These are phyloP conservation scores for Auricularia auricula-judae DNA, from an alignment of 768 basidiomycete genomes.

Conservation along the genomic window DNA sequence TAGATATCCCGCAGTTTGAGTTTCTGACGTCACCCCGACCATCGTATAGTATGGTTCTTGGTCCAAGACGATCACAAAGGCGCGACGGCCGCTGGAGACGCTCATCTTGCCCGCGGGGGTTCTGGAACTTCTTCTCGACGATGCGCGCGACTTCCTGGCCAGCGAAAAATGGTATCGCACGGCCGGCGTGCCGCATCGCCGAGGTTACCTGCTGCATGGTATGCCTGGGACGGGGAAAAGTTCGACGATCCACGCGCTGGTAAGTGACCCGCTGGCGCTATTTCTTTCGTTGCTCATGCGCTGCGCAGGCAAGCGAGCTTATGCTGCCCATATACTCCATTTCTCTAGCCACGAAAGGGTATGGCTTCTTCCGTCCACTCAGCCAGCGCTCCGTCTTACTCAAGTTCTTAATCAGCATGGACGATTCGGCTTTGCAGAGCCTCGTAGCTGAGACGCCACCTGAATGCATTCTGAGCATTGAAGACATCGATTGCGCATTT, in stretches of 20 bases:
- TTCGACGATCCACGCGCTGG: constrained; percentile 40
- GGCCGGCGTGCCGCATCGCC: constrained; percentile 45
- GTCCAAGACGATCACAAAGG: constrained; percentile 32
- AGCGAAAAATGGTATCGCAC: constrained; percentile 47
- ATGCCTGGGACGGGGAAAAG: constrained; percentile 57
- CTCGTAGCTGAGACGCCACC: constrained; percentile 38
- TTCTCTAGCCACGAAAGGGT: constrained; percentile 39
- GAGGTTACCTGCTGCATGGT: constrained; percentile 47
- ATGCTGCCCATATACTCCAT: constrained; percentile 26
- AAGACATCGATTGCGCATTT: constrained; percentile 55
- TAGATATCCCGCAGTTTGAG: background rate
- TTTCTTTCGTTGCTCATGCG: background rate
- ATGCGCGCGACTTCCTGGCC: constrained; percentile 41
- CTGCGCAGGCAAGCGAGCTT: constrained; percentile 11
- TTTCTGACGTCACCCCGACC: too few relatives aligned
- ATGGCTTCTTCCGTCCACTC: constrained; percentile 8
- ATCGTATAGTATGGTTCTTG: constrained; percentile 9
- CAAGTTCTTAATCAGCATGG: constrained; percentile 24
- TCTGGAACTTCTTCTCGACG: constrained; percentile 34
- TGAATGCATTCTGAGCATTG: constrained; percentile 42
- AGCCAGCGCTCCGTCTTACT: background rate
- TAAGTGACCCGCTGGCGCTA: constrained; percentile 10
- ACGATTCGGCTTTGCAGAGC: constrained; percentile 37
- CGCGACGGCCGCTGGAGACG: constrained; percentile 39
- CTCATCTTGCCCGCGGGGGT: constrained; percentile 40